These are phyloP conservation scores for Fusarium sp. DNA, from an alignment of 2,329 filamentous ascomycete species.

Conservation along the genomic window DNA sequence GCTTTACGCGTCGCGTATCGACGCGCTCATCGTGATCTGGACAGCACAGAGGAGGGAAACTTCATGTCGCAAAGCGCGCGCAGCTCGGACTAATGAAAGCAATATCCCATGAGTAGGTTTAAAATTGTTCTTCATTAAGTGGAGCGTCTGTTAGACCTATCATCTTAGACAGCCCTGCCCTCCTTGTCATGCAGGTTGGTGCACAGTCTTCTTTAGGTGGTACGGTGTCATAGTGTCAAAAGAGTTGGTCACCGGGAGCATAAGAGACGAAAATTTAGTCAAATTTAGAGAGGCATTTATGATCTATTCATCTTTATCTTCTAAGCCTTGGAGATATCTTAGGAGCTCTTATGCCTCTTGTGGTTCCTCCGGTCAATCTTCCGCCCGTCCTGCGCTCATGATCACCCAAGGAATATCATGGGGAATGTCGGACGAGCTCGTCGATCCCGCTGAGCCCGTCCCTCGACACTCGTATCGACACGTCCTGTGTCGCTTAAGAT, in stretches of 20 bases:
- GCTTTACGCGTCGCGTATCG: background rate
- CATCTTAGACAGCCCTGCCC: too few relatives aligned
- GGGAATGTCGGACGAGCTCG: rapidly evolving
- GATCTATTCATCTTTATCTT: rapidly evolving
- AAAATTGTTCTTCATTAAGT: too few relatives aligned
- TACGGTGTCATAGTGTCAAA: too few relatives aligned
- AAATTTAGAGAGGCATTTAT: background rate
- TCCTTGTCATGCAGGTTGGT: too few relatives aligned
- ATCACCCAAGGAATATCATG: background rate
- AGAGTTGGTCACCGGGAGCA: too few relatives aligned
- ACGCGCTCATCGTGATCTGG: background rate
- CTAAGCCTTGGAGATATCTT: background rate
- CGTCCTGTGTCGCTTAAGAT: background rate
- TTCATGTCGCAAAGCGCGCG: background rate
- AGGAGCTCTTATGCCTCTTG: background rate
- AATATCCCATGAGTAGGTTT: too few relatives aligned
- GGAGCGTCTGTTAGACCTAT: too few relatives aligned
- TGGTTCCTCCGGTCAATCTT: background rate
- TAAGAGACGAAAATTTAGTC: background rate
- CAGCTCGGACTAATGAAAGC: too few relatives aligned
- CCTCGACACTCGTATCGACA: background rate
- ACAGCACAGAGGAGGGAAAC: background rate
- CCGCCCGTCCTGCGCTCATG: too few relatives aligned
- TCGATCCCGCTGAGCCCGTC: background rate
- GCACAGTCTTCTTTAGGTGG: too few relatives aligned